These are phyloP conservation scores for Cercospora sesami DNA, from an alignment of 2,329 filamentous ascomycete species.

Conservation along the genomic window DNA sequence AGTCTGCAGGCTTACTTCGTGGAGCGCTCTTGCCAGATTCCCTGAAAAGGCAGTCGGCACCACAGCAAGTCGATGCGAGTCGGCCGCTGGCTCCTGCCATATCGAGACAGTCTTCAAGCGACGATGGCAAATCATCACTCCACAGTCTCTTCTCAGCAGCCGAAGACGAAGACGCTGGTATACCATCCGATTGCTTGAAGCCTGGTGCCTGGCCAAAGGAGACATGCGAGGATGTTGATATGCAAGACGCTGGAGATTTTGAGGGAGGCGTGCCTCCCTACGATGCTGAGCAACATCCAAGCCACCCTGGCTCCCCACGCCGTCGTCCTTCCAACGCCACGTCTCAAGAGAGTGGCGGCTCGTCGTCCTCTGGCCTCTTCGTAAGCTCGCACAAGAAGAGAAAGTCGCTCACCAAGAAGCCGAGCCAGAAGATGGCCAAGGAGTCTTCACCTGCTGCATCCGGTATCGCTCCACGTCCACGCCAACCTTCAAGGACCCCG, in stretches of 20 bases:
- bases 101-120: background rate
- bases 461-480: background rate
- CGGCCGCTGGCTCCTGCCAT: background rate
- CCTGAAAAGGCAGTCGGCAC: background rate
- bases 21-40: background rate
- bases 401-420: background rate
- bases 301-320: background rate
- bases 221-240: background rate
- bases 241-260: background rate
- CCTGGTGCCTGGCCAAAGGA: background rate
- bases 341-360: background rate
- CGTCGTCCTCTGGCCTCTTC: conserved; percentile 4
- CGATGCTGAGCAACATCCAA: background rate
- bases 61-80: background rate
- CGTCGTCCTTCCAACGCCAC: background rate
- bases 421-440: background rate
- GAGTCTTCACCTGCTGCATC: background rate
- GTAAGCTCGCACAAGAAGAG: background rate
- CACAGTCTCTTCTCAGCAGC: background rate
- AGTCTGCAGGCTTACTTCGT: background rate
- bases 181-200: background rate
- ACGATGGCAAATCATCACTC: background rate
- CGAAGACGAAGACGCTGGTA: background rate
- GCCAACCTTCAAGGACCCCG: background rate
- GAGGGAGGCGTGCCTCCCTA: background rate